These are phyloP conservation scores for Debaryomyces nepalensis DNA, from an alignment of 1,139 yeast species.

Conservation along the genomic window DNA sequence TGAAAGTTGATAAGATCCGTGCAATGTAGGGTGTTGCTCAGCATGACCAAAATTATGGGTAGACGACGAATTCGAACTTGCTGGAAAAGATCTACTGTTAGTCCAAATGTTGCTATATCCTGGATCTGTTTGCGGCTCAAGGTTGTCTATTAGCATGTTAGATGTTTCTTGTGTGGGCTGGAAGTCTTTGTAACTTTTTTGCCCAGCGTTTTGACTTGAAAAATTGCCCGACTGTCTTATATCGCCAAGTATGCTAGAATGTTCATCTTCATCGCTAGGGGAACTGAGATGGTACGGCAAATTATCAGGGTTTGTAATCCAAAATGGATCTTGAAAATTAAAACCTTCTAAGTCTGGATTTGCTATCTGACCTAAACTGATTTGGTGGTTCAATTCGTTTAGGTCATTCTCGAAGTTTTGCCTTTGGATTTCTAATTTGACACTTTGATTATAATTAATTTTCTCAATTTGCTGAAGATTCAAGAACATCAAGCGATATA, in stretches of 20 bases:
- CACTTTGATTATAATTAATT: conserved; percentile 30
- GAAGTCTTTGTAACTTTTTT: not conserved
- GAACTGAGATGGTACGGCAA: conserved; percentile 44
- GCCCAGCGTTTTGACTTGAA: not conserved
- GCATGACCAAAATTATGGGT: not conserved
- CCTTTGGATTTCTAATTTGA: not conserved
- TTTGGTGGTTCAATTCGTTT: conserved; percentile 2
- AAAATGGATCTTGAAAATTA: conserved; percentile 47
- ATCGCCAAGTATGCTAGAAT: no score
- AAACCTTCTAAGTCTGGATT: conserved; percentile 27
- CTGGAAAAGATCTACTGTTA: not conserved
- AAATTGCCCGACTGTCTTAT: no score
- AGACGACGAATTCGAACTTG: not conserved
- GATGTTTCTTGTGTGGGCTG: not conserved
- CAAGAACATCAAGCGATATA: conserved; percentile 37
- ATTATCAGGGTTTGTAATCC: conserved; percentile 49
- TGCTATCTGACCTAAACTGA: not conserved
- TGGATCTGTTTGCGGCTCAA: not conserved
- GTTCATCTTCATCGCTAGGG: conserved; percentile 35
- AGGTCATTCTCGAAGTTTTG: conserved; percentile 6
- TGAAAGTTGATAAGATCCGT: not conserved
- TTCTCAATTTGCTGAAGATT: conserved; percentile 35
- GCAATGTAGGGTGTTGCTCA: not conserved
- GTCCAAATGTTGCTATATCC: not conserved
- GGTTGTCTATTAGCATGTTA: not conserved